Evolutionary conservation across 2,329 filamentous ascomycete genomes (phyloP), one percentile per base, ranked within the genome.

Genomic region (Xylariaceae sp.): DNA sequence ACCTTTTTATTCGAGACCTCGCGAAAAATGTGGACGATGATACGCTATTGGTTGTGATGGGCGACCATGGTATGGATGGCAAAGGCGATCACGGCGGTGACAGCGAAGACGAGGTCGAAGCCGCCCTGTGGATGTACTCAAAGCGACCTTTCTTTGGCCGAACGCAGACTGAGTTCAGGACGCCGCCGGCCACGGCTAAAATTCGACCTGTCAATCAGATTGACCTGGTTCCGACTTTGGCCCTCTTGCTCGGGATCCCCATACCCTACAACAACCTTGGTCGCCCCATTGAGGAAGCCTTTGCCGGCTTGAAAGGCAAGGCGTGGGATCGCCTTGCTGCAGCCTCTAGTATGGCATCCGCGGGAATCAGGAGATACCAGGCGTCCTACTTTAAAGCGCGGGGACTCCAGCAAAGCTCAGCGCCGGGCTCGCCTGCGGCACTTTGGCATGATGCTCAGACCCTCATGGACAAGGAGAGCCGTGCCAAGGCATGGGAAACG

Each of bases 71-170:
- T 9, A 98, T 98, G 92, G 92, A 98, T 58, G 68, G 75, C 40
- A 96, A 98, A 63, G 92, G 92, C 13, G 92, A 98, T 46, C 92
- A 98, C 53, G 92, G 92, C n/a, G 92, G 92, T 35, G 92, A 98
- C 64, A 95, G 90, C 19, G 86, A 95, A 47, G 88, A 96, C 44
- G 92, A 98, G 57, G 77, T 98, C 5, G 80, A 98, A 58, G 88
- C 92, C 36, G 88, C 92, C 2, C 60, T 98, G 29, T 98, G 92
- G 90, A 94, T 98, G 88, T 98, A 96, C 58, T 94, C 92, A 2
- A 94, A 89, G 58, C 80, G 77, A 47, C 78, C 79, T 0, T 59
- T 85, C 8, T 98, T 98, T 58, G 92, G 92, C 12, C 79, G 88
- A 24, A 83, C 77, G 2, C 68, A 75, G 31, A 63, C 75, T 3